A percentile compares a stretch with the other conserved stretches of the same genome.
phyloP scores from a whole-genome alignment of 1,284 basidiomycete species.

The Melampsora americana region DNA sequence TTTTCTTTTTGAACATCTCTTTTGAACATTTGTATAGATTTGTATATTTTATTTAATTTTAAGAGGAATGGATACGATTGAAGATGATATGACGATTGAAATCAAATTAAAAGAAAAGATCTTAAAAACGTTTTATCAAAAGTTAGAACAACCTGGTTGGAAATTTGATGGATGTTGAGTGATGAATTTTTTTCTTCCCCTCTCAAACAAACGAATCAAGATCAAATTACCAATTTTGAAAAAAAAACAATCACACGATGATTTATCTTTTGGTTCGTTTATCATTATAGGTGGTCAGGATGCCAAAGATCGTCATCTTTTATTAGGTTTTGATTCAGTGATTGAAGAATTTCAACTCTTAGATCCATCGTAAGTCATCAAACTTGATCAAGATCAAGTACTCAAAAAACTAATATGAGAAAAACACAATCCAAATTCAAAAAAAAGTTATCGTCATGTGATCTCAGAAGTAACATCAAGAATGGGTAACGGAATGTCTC shows the following conservation, averaged over 20 bases:
- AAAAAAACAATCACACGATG: too few relatives aligned
- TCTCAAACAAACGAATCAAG: too few relatives aligned
- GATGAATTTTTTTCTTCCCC: too few relatives aligned
- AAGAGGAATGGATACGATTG: slow-evolving; percentile 88
- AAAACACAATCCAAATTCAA: too few relatives aligned
- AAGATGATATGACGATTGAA: slow-evolving; percentile 96
- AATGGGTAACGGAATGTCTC: slow-evolving; percentile 94
- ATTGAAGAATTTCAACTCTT: slow-evolving; percentile 76
- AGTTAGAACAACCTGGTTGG: slow-evolving; percentile 81
- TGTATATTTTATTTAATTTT: slow-evolving; percentile 94
- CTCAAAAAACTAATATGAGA: too few relatives aligned
- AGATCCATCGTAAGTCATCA: slow-evolving; percentile 48
- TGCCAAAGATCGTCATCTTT: slow-evolving; percentile 84
- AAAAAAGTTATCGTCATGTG: slow-evolving; percentile 67
- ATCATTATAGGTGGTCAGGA: slow-evolving; percentile 63
- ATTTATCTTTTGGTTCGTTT: neutral
- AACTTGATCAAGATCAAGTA: too few relatives aligned
- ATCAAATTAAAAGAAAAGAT: slow-evolving; percentile 81
- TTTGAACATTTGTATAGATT: slow-evolving; percentile 69
- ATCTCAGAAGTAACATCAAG: slow-evolving; percentile 67
- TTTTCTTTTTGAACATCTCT: neutral
- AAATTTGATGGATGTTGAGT: slow-evolving; percentile 67
- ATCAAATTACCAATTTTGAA: neutral
- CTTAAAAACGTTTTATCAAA: slow-evolving; percentile 76
- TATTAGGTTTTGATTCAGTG: slow-evolving; percentile 80